Conservation (phyloP, 192 early-diverging fungal genomes). For the Anaeromyces robustus region DNA sequence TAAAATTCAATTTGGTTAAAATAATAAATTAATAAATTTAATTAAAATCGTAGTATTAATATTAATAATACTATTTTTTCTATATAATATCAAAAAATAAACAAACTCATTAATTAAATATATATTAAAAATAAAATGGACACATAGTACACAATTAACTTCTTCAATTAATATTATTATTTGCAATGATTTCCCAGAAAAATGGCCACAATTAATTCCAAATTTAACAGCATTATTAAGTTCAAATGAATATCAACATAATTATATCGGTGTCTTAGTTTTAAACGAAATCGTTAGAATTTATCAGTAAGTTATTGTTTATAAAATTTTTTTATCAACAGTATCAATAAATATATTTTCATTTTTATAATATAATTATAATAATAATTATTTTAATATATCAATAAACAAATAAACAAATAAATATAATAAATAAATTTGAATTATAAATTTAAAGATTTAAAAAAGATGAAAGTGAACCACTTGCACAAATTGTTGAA, state of each 20-base stretch:
- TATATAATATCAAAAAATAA: too few species aligned
- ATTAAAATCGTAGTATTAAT: too few species aligned
- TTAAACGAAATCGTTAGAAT: conserved; percentile 64
- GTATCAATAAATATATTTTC: too few species aligned
- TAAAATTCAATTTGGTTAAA: too few species aligned
- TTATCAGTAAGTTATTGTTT: conserved; percentile 47
- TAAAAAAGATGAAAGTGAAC: conserved; percentile 35
- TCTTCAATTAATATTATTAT: conserved; percentile 63
- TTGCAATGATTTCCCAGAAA: conserved; percentile 54
- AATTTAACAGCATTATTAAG: conserved; percentile 41
- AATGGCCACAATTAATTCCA: conserved; percentile 70
- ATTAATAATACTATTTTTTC: too few species aligned
- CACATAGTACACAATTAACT: conserved; percentile 46
- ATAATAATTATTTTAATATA: neutral
- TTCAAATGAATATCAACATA: conserved; percentile 32
- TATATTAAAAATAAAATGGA: too few species aligned
- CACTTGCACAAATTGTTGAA: conserved; percentile 53
- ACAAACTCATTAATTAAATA: too few species aligned
- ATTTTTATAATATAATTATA: too few species aligned
- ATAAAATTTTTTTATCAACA: too few species aligned
- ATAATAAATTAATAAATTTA: too few species aligned
- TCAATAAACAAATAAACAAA: too few species aligned
- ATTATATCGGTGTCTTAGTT: conserved; percentile 59
- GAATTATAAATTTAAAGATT: conserved; percentile 25
- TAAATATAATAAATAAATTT: too few species aligned